Base-by-base conservation (phyloP, 257 asterid species). In the Orobanche coerulescens region DNA sequence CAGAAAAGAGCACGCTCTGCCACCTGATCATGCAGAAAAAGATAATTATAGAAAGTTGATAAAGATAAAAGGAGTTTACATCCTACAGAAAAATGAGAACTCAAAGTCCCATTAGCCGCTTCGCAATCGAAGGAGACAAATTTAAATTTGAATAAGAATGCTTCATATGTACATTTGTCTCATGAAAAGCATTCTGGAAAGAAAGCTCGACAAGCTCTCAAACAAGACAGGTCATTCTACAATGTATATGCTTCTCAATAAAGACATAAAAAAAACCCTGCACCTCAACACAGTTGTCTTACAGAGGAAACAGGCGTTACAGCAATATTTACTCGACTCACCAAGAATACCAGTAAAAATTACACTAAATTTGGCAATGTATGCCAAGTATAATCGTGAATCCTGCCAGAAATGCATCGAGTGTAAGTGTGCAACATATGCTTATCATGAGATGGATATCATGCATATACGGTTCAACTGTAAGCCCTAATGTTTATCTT, bases 1-100 rank as follows among this genome's bases (percentile, higher is more conserved):
- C 78, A 82, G 79, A 87, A 90, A 70, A 87, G 97, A 37, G 97
- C 96, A 23, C 91, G 74, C 60, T 90, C 96, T 48, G 97, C 90
- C 55, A 90, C 97, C 97, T 90, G 84, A n/a, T 65, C 75, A 61
- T 18, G 31, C 42, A 69, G 43, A 48, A 72, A 13, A 37, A 25
- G 18, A 19, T 28, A 49, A 55, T 42, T 31, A n/a, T 22, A 7
- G 61, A 33, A 37, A 58, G 48, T 54, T 34, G 28, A 26, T 8
- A 49, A 2, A 7, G 1, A 67, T 19, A 6, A 34, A 34, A 39
- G 39, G 61, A 43, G 34, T 49, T 48, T 15, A 28, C 1, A 52
- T 54, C 33, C 25, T 52, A n/a, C n/a, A n/a, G n/a, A n/a, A n/a
- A n/a, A 36, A 12, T 16, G 49, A 15, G 37, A 50, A 22, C 40